Base-by-base conservation (phyloP, 2,329 filamentous ascomycete genomes). In the Chaetomium olivaceum region DNA sequence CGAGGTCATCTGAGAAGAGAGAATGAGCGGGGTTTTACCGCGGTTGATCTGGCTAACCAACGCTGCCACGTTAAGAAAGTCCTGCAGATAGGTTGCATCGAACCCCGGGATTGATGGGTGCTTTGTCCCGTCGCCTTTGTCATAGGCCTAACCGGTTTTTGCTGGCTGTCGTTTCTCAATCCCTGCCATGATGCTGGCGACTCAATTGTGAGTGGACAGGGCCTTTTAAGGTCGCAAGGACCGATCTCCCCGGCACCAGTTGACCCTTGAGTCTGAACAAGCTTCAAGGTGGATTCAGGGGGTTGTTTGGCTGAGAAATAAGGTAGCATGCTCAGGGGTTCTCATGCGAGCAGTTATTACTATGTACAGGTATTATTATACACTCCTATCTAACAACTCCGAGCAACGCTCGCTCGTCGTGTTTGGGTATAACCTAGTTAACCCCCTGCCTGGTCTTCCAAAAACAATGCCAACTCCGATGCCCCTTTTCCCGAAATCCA, bases 41-140 rank as follows among this genome's bases (percentile, higher is more conserved):
- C 23, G n/a, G 27, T n/a, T 46, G 43, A 14, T 23, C 50, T 51
- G n/a, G 57, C 29, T 25, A 29, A 39, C 46, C 29, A 52, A 52
- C 39, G 39, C 14, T n/a, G 39, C 39, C 39, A 43, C 4, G 51
- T 29, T 16, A 31, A 54, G 51, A 29, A 27, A 23, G 6, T 43
- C 39, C 8, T 60, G 58, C 29, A 60, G 46, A 9, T 19, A 51
- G 58, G 46, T 60, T 51, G 46, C 46, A 52, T 60, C 9, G 29
- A 29, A 51, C 29, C 58, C 56, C 56, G 16, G 36, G 56, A n/a
- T 27, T 27, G 23, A 14, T 27, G 25, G 51, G 33, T 23, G 43
- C 23, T 46, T 58, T 31, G 14, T 46, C 56, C 21, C 25, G 12
- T 58, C 39, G 36, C 11, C 23, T 58, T 48, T n/a, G 56, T 21